phyloP scores from a whole-genome alignment of 2,329 filamentous ascomycete species.

The Aspergillus viridinutans region DNA sequence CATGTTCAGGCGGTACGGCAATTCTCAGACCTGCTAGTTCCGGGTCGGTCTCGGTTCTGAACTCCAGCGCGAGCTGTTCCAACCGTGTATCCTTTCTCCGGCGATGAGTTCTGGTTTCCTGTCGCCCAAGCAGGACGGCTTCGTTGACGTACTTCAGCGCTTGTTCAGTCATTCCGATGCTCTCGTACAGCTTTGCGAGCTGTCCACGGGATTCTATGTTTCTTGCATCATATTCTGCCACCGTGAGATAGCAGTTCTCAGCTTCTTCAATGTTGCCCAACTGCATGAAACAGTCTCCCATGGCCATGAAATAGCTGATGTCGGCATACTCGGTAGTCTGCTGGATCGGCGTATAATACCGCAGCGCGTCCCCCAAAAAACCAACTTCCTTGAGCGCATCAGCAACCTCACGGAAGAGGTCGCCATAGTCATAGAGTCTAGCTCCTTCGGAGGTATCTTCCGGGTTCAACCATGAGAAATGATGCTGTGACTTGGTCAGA shows the following conservation, averaged over 20 bases:
- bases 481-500: slow-evolving; percentile 44
- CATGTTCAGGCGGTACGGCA: slow-evolving; percentile 14
- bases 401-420: slow-evolving; percentile 72
- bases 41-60: slow-evolving; percentile 22
- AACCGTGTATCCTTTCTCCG: slow-evolving; percentile 35
- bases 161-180: slow-evolving; percentile 65
- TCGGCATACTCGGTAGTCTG: slow-evolving; percentile 46
- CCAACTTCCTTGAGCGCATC: slow-evolving; percentile 53
- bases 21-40: slow-evolving; percentile 13
- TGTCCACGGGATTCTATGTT: slow-evolving; percentile 74
- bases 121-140: slow-evolving; percentile 61
- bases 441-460: slow-evolving; percentile 49
- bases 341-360: slow-evolving; percentile 54
- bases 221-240: slow-evolving; percentile 66
- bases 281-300: slow-evolving; percentile 61
- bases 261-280: slow-evolving; percentile 63
- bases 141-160: slow-evolving; percentile 74
- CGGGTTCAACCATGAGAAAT: slow-evolving; percentile 68
- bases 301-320: slow-evolving; percentile 47
- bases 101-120: slow-evolving; percentile 30
- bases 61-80: slow-evolving; percentile 39
- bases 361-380: slow-evolving; percentile 52
- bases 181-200: slow-evolving; percentile 80
- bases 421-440: slow-evolving; percentile 63
- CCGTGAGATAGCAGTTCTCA: slow-evolving; percentile 70